phyloP scores from a whole-genome alignment of 1,284 basidiomycete genomes.

The Caloboletus firmus region DNA sequence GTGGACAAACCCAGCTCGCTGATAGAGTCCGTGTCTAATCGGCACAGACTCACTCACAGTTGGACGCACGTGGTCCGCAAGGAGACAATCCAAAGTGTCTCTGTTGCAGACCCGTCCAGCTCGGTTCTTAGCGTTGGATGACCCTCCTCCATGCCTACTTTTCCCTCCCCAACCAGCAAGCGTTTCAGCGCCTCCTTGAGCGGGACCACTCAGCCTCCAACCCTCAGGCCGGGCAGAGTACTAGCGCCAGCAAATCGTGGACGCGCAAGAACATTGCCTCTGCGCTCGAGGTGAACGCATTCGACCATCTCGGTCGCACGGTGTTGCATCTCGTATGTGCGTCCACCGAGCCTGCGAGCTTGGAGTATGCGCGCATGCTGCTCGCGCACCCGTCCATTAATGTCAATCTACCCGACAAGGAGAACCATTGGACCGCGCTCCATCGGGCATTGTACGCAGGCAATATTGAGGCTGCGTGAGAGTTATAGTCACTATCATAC shows the following conservation, averaged over 20 bases:
- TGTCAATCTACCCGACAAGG: slow-evolving; percentile 80
- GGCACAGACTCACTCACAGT: slow-evolving; percentile 16
- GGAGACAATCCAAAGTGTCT: slow-evolving; percentile 31
- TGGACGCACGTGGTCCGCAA: slow-evolving; percentile 25
- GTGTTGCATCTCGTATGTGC: slow-evolving; percentile 84
- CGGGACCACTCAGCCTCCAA: slow-evolving; percentile 21
- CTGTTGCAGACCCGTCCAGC: slow-evolving; percentile 22
- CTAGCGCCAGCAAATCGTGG: slow-evolving; percentile 67
- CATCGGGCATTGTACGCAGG: slow-evolving; percentile 90
- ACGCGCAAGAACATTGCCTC: slow-evolving; percentile 48
- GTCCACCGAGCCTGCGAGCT: slow-evolving; percentile 55
- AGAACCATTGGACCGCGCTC: slow-evolving; percentile 90
- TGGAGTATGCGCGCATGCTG: slow-evolving; percentile 83
- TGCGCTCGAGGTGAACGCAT: slow-evolving; percentile 65
- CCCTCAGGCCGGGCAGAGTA: slow-evolving; percentile 39
- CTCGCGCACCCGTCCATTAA: slow-evolving; percentile 77
- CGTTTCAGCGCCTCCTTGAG: slow-evolving; percentile 80
- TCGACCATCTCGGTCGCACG: slow-evolving; percentile 73
- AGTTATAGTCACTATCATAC: slow-evolving; percentile 25
- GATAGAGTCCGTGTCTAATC: slow-evolving; percentile 15
- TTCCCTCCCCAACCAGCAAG: slow-evolving; percentile 73
- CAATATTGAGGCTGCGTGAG: slow-evolving; percentile 75
- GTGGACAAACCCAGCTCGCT: background rate
- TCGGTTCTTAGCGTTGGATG: slow-evolving; percentile 49
- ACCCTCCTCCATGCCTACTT: slow-evolving; percentile 82